These are phyloP conservation scores for Trichocladium uniseriatum DNA, from an alignment of 495 filamentous ascomycete species.

Conservation along the genomic window DNA sequence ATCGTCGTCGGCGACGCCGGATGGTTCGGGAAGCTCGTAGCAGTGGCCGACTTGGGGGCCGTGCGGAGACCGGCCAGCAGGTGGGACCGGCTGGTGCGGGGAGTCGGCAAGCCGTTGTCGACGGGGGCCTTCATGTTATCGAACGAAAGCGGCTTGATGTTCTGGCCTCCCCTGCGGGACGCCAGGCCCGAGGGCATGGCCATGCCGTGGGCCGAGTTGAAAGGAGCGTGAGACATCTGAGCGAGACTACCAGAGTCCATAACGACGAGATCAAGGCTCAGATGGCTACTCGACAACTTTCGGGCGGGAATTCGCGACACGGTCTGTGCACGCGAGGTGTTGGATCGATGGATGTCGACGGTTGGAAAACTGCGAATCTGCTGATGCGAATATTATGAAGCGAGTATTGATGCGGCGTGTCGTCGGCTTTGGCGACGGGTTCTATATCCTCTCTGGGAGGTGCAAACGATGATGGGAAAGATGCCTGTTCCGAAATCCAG, in stretches of 20 bases:
- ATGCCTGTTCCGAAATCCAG: conserved; percentile 10
- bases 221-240: conserved; percentile 94
- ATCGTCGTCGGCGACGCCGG: conserved; percentile 49
- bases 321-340: background rate
- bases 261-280: conserved; percentile 34
- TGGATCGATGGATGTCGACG: background rate
- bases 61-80: conserved; percentile 89
- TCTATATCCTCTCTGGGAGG: conserved; percentile 27
- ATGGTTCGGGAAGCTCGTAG: conserved; percentile 54
- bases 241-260: conserved; percentile 99
- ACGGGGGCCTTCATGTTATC: conserved; percentile 45
- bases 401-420: conserved; percentile 17
- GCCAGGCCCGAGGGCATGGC: conserved; percentile 75
- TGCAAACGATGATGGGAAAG: conserved; percentile 23
- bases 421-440: conserved; percentile 16
- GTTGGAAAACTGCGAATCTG: background rate
- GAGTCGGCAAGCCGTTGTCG: conserved; percentile 58
- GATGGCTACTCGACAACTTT: background rate
- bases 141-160: conserved; percentile 80
- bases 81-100: conserved; percentile 88
- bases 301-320: background rate
- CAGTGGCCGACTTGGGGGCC: conserved; percentile 73
- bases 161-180: conserved; percentile 65
- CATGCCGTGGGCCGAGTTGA: conserved; percentile 57
- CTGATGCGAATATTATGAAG: conserved; percentile 19